Evolutionary conservation across 805 yeast genomes (phyloP), one percentile per base, ranked within the genome.

Genomic region (Saccharomycopsis sp.): DNA sequence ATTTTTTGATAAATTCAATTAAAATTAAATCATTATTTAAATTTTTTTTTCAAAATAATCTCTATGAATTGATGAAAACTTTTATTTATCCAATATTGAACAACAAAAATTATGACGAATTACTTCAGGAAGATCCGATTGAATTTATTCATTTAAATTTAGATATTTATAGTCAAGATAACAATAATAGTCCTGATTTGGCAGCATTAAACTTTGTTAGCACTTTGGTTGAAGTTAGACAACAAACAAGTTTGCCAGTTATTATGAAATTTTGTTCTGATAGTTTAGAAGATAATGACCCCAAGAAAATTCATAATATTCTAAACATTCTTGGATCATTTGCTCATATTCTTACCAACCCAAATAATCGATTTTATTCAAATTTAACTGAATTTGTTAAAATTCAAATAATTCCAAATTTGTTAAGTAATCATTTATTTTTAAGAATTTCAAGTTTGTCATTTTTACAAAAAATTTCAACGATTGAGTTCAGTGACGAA

Each of bases 91-190:
- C 95, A 2, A 64, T 83, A 45, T 62, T 90, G 46, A 76, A 88
- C 52, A 84, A 93, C 1, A 70, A 74, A 5, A 80, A 79, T 43
- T 76, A 78, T 16, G 65, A 86, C 45, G 94, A 85, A 53, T 62
- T 75, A 3, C 89, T 85, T 64, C 94, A 87, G 51, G 78, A 74
- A 50, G 96, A 89, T 55, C 96, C 96, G 3, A 82, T 77, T 45
- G 96, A 88, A 59, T 93, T 86, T 59, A 78, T 90, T 44, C 85
- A 86, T 60, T 68, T 79, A 42, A 74, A 74, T 43, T 71, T 87
- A 55, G 87, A 81, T 59, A 64, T 77, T 35, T 70, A 72, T 56
- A 76, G 81, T 53, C 93, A 83, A 43, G 78, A 71, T 33, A 56
- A 66, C 32, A 68, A 63, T 48, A 63, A 63, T 38, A 62, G 67